These are phyloP conservation scores for Cyclotella cryptica DNA, from an alignment of 108 stramenopile genomes.

Conservation along the genomic window DNA sequence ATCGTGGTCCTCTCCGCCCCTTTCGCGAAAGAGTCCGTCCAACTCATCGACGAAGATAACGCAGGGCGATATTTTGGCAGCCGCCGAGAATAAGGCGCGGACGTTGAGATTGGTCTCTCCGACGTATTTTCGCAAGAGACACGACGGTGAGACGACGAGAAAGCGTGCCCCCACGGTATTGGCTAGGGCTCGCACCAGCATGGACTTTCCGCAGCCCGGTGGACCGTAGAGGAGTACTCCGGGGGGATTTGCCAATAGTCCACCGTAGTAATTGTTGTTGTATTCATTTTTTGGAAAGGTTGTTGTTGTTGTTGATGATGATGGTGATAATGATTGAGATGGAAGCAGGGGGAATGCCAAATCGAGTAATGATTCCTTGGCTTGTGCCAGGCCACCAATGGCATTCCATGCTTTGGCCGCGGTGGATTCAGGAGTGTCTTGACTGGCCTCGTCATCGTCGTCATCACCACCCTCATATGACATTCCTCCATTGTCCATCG, in stretches of 20 bases:
- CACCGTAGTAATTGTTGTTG: slow-evolving; percentile 43
- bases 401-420: slow-evolving; percentile 47
- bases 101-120: slow-evolving; percentile 95
- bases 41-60: slow-evolving; percentile 95
- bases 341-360: slow-evolving; percentile 50
- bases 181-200: slow-evolving; percentile 85
- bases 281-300: too few species aligned
- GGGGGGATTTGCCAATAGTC: slow-evolving; percentile 53
- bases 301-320: too few species aligned
- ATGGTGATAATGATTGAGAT: slow-evolving; percentile 1
- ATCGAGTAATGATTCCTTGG: slow-evolving; percentile 54
- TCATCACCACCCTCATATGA: slow-evolving; percentile 20
- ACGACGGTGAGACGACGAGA: slow-evolving; percentile 89
- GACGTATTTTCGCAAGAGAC: slow-evolving; percentile 91
- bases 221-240: slow-evolving; percentile 84
- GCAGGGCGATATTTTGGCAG: slow-evolving; percentile 67
- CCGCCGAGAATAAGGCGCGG: slow-evolving; percentile 90
- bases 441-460: not conserved
- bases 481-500: slow-evolving; percentile 12
- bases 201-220: slow-evolving; percentile 92
- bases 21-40: slow-evolving; percentile 90
- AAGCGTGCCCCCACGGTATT: slow-evolving; percentile 84
- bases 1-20: slow-evolving; percentile 87
- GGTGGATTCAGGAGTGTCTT: slow-evolving; percentile 11
- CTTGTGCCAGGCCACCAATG: slow-evolving; percentile 51